Evolutionary conservation across 2,329 filamentous ascomycete genomes (phyloP).

Genomic region (Talaromyces funiculosus): DNA sequence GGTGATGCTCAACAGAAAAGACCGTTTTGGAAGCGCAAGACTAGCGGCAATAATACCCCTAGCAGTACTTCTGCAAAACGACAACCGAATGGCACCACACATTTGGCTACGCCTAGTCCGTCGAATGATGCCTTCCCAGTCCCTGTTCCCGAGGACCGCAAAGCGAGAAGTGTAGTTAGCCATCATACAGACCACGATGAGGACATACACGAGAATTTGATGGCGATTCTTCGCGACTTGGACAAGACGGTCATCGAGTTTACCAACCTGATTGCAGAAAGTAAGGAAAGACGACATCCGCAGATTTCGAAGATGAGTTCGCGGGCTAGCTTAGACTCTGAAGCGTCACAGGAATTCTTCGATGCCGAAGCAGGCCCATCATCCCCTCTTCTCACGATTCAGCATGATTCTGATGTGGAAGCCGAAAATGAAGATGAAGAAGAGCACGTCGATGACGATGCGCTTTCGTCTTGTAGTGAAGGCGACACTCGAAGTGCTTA

Average conservation of each 20-base stretch:
- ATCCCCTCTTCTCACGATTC: slow-evolving; percentile 69
- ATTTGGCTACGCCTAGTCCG: slow-evolving; percentile 46
- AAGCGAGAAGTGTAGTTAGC: slow-evolving; percentile 27
- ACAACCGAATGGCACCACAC: slow-evolving; percentile 47
- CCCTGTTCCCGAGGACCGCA: slow-evolving; percentile 22
- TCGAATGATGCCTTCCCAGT: slow-evolving; percentile 26
- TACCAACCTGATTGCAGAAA: slow-evolving; percentile 67
- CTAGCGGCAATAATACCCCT: slow-evolving; percentile 49
- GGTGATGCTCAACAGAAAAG: slow-evolving; percentile 51
- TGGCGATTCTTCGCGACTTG: slow-evolving; percentile 75
- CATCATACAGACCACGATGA: slow-evolving; percentile 50
- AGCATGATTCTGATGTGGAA: slow-evolving; percentile 65
- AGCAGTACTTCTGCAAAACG: slow-evolving; percentile 37
- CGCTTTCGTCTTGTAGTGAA: slow-evolving; percentile 61
- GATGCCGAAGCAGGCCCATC: slow-evolving; percentile 66
- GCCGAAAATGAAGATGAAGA: slow-evolving; percentile 54
- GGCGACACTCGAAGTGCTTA: slow-evolving; percentile 45
- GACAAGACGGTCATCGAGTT: slow-evolving; percentile 82
- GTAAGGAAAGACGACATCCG: slow-evolving; percentile 66
- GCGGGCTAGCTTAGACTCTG: slow-evolving; percentile 71
- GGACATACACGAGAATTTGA: slow-evolving; percentile 73
- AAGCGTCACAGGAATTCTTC: slow-evolving; percentile 84
- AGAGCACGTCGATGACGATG: slow-evolving; percentile 47
- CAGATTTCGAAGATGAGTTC: slow-evolving; percentile 50
- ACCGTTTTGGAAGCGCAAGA: slow-evolving; percentile 89